These are phyloP conservation scores for Geranium brycei DNA, from an alignment of 345 rosid species.

Conservation along the genomic window DNA sequence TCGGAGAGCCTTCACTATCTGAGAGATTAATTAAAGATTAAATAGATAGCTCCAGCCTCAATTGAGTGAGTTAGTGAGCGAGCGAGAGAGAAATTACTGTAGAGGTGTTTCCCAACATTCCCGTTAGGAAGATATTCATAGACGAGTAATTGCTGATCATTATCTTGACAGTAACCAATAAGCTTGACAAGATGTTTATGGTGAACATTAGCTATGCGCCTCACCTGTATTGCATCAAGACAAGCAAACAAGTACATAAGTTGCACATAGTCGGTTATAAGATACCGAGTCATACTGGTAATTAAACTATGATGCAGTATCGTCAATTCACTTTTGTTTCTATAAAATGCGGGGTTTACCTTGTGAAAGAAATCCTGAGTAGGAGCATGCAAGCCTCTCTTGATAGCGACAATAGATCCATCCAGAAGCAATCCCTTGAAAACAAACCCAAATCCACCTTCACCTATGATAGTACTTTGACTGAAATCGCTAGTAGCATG, in stretches of 20 bases:
- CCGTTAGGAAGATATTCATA: conserved; percentile 29
- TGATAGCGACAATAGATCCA: conserved; percentile 35
- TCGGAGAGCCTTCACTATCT: conserved; percentile 31
- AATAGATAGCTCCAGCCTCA: background rate
- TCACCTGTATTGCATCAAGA: conserved; percentile 24
- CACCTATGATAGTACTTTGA: conserved; percentile 33
- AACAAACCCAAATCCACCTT: conserved; percentile 29
- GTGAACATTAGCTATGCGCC: conserved; percentile 17
- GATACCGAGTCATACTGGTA: no score
- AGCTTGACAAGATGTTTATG: conserved; percentile 31
- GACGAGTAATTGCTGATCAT: conserved; percentile 25
- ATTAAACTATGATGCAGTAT: background rate
- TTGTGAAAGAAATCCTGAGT: conserved; percentile 13
- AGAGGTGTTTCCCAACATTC: conserved; percentile 25
- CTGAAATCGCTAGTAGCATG: conserved; percentile 32
- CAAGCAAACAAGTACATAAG: background rate
- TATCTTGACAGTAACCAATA: conserved; percentile 26
- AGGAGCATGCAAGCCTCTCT: conserved; percentile 19
- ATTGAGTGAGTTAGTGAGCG: background rate
- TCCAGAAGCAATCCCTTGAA: conserved; percentile 36
- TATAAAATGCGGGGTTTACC: conserved; percentile 10
- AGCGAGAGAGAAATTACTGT: conserved; percentile 26
- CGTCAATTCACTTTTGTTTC: no score
- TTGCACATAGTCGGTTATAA: no score
- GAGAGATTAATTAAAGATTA: background rate